Conservation (phyloP, 805 yeast species). For the Candida pseudofarinosa region DNA sequence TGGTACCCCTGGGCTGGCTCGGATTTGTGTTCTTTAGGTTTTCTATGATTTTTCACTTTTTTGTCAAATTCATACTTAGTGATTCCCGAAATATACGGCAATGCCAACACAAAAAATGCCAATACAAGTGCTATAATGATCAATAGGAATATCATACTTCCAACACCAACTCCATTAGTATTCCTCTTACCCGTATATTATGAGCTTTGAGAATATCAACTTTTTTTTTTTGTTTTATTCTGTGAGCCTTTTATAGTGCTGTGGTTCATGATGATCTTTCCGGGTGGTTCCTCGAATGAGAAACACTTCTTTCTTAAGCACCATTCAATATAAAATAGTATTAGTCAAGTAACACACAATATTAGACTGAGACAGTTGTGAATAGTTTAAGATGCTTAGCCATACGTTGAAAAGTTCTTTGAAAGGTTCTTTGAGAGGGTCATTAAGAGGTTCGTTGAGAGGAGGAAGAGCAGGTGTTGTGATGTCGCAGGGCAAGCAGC, state of each 20-base stretch:
- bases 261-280: not conserved
- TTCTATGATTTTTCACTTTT: conserved; percentile 4
- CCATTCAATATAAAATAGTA: too few species aligned
- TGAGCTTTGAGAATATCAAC: too few species aligned
- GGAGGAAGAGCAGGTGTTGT: not conserved
- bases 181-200: not conserved
- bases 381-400: not conserved
- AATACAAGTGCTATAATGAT: conserved; percentile 40
- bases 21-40: not conserved
- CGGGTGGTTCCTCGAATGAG: not conserved
- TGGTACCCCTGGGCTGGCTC: conserved; percentile 5
- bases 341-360: too few species aligned
- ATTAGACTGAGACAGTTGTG: not conserved
- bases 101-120: conserved; percentile 34
- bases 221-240: too few species aligned
- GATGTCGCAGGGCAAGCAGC: not conserved
- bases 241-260: not conserved
- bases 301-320: not conserved
- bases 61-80: conserved; percentile 37
- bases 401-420: not conserved
- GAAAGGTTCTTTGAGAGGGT: not conserved
- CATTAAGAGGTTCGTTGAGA: not conserved
- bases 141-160: conserved; percentile 32
- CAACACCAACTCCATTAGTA: not conserved
- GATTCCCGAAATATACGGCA: conserved; percentile 51